These are phyloP conservation scores for Carallia pectinifolia DNA, from an alignment of 345 rosid species.

Conservation along the genomic window DNA sequence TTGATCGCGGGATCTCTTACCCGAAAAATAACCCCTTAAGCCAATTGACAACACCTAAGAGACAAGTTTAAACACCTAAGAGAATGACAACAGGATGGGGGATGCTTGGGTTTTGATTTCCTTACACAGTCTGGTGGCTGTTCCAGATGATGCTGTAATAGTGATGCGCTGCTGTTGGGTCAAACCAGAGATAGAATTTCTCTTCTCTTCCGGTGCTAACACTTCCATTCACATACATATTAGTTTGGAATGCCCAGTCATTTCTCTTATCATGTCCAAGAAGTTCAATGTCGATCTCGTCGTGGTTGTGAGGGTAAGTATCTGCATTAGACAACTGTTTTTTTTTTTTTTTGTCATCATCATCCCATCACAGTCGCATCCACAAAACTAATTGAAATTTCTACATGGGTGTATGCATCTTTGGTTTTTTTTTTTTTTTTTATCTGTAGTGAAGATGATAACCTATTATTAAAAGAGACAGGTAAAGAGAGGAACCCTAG, in stretches of 20 bases:
- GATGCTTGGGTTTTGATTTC: neutral
- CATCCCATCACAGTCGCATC: neutral
- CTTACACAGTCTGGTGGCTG: conserved; percentile 77
- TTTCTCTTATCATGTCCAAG: conserved; percentile 78
- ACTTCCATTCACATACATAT: conserved; percentile 78
- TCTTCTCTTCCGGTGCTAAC: conserved; percentile 81
- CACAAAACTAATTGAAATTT: neutral
- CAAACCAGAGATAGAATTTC: conserved; percentile 90
- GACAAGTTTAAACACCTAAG: neutral
- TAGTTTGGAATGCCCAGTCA: conserved; percentile 83
- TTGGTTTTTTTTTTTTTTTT: no score
- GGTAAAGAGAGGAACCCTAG: no score
- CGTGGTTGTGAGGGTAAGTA: conserved; percentile 65
- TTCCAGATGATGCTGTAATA: conserved; percentile 86
- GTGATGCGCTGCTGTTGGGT: conserved; percentile 71
- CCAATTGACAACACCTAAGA: no score
- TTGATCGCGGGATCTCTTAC: no score
- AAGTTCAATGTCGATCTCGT: conserved; percentile 85
- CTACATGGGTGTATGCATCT: neutral
- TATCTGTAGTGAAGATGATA: no score
- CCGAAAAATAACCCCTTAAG: no score
- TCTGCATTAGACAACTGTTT: conserved; percentile 78
- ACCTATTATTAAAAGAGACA: no score
- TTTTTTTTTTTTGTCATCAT: neutral
- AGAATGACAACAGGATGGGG: neutral